Evolutionary conservation across 2,329 filamentous ascomycete genomes (phyloP).

Genomic region (Botrytis pseudocinerea): DNA sequence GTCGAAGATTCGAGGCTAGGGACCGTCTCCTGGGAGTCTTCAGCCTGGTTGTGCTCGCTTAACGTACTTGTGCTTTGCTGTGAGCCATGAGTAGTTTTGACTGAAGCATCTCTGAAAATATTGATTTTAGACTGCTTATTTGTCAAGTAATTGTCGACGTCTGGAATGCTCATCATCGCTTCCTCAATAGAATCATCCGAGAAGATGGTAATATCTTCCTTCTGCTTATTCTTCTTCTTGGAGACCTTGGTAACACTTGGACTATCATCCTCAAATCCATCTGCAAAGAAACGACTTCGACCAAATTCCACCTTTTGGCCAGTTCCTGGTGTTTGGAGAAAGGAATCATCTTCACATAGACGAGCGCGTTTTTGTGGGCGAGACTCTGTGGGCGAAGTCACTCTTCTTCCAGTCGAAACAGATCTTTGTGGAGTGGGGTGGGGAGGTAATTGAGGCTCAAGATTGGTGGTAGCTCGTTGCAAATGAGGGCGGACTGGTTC

Average conservation of each 20-base stretch:
- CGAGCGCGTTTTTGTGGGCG: conserved; percentile 52
- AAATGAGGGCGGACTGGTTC: conserved; percentile 45
- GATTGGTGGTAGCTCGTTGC: conserved; percentile 30
- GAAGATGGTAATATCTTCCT: conserved; percentile 50
- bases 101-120: conserved; percentile 28
- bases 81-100: background rate
- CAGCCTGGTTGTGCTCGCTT: conserved; percentile 1
- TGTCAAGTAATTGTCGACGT: conserved; percentile 36
- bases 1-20: conserved; percentile 32
- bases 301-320: conserved; percentile 40
- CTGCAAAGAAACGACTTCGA: conserved; percentile 51
- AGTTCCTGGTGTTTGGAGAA: conserved; percentile 33
- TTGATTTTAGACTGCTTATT: conserved; percentile 30
- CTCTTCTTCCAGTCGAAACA: conserved; percentile 46
- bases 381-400: conserved; percentile 44
- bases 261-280: conserved; percentile 41
- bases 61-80: conserved; percentile 14
- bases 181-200: conserved; percentile 55
- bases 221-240: conserved; percentile 45
- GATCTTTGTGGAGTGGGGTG: conserved; percentile 42
- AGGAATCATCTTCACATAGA: conserved; percentile 50
- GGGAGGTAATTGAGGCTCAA: conserved; percentile 41
- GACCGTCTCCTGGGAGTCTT: conserved; percentile 28
- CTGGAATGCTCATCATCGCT: conserved; percentile 48
- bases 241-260: conserved; percentile 43